Evolutionary conservation across 768 basidiomycete species (phyloP).

Genomic region (Favolaschia claudopus): DNA sequence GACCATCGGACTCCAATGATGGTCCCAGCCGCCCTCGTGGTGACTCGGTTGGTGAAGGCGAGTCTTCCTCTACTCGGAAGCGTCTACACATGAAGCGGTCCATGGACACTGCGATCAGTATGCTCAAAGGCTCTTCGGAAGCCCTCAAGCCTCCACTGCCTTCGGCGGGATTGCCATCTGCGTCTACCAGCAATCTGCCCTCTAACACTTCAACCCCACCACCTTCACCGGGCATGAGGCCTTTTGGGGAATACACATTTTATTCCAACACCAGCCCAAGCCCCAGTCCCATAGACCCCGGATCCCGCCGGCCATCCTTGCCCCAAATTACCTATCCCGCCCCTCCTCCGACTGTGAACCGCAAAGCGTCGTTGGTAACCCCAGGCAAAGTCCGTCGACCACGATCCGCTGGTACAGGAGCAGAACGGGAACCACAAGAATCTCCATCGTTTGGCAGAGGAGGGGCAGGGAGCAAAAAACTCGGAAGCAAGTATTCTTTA

Average conservation of each 20-base stretch:
- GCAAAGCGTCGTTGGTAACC: slow-evolving; percentile 44
- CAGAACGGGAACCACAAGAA: slow-evolving; percentile 53
- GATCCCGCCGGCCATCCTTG: slow-evolving; percentile 71
- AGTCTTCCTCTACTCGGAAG: slow-evolving; percentile 45
- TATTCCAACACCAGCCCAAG: slow-evolving; percentile 44
- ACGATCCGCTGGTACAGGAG: slow-evolving; percentile 74
- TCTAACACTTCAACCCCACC: slow-evolving; percentile 47
- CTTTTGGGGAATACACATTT: slow-evolving; percentile 57
- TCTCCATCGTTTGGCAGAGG: slow-evolving; percentile 42
- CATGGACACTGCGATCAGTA: slow-evolving; percentile 74
- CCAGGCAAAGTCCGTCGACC: slow-evolving; percentile 56
- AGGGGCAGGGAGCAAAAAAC: slow-evolving; percentile 49
- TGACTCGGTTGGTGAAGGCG: slow-evolving; percentile 6
- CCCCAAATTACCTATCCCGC: slow-evolving; percentile 58
- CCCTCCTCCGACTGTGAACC: slow-evolving; percentile 39
- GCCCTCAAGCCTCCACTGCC: slow-evolving; percentile 43
- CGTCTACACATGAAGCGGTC: slow-evolving; percentile 80
- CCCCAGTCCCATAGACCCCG: slow-evolving; percentile 40
- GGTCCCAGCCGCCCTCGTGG: slow-evolving; percentile 13
- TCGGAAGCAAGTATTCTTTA: slow-evolving; percentile 77
- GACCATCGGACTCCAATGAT: slow-evolving; percentile 37
- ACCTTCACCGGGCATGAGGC: slow-evolving; percentile 46
- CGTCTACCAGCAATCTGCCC: slow-evolving; percentile 35
- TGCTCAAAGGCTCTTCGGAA: slow-evolving; percentile 43
- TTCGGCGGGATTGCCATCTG: no score